Conservation (phyloP, 257 asterid genomes). For the Lithospermum erythrorhizon region DNA sequence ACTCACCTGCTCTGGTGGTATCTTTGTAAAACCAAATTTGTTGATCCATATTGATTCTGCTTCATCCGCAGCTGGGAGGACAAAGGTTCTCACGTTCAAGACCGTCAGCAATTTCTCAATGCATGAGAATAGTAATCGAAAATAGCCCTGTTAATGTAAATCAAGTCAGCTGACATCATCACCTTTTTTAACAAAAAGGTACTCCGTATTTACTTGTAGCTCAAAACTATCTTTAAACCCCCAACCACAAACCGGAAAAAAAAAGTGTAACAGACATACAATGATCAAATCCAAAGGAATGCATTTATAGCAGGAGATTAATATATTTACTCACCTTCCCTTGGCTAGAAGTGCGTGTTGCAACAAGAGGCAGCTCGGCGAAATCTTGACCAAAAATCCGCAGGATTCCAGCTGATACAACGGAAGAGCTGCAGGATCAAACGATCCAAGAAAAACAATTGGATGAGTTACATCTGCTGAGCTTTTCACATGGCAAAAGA, state of each 20-base stretch:
- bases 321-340: conserved; percentile 53
- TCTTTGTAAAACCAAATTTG: conserved; percentile 66
- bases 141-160: conserved; percentile 64
- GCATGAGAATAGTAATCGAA: conserved; percentile 65
- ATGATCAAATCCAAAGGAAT: neutral
- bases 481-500: neutral
- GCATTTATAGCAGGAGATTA: neutral
- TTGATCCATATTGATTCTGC: conserved; percentile 89
- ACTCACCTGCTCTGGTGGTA: conserved; percentile 58
- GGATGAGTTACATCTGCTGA: neutral
- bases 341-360: conserved; percentile 63
- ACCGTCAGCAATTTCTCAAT: conserved; percentile 67
- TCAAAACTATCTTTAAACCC: no score
- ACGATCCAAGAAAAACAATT: conserved; percentile 10
- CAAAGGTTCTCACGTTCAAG: conserved; percentile 52
- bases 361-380: conserved; percentile 96
- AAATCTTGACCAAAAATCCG: conserved; percentile 84
- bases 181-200: neutral
- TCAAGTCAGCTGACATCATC: neutral
- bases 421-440: conserved; percentile 64
- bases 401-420: conserved; percentile 86
- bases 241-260: no score
- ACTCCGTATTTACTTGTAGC: neutral
- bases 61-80: conserved; percentile 87
- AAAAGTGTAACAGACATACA: no score